Conservation (phyloP, 768 basidiomycete species). For the Gymnopilus dilepis region DNA sequence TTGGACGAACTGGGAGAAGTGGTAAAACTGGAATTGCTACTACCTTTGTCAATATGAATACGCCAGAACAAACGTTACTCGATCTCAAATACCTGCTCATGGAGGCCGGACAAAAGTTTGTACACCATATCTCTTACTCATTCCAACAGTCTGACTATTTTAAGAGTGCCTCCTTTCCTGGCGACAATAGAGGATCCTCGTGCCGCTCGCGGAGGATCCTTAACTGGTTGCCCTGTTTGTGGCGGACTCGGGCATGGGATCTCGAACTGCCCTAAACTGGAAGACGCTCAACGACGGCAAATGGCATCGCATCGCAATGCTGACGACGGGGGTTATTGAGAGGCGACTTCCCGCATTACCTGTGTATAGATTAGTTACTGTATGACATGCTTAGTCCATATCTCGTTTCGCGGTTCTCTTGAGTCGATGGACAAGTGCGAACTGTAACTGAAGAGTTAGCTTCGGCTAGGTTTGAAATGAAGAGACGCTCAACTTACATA, state of each 20-base stretch:
- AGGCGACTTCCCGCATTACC: background rate
- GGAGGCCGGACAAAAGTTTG: conserved; percentile 97
- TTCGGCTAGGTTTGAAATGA: too few species aligned
- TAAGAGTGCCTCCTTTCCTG: conserved; percentile 93
- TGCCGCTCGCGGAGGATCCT: conserved; percentile 72
- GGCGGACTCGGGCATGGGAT: conserved; percentile 96
- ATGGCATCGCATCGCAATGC: conserved; percentile 84
- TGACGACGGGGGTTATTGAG: conserved; percentile 55
- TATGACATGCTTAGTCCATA: too few species aligned
- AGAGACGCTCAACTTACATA: background rate
- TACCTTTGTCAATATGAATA: conserved; percentile 98
- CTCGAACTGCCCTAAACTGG: conserved; percentile 94
- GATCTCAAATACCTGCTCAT: conserved; percentile 97
- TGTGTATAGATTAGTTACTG: too few species aligned
- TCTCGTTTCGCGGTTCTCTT: too few species aligned
- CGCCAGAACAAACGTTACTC: conserved; percentile 92
- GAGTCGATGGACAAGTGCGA: too few species aligned
- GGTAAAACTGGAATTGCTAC: conserved; percentile 99
- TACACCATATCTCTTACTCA: background rate
- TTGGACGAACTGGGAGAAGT: conserved; percentile 95
- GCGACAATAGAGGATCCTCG: conserved; percentile 90
- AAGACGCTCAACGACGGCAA: conserved; percentile 89
- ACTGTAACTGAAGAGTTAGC: too few species aligned
- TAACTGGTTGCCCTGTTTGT: conserved; percentile 94
- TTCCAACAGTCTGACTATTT: conserved; percentile 12